Base-by-base conservation (phyloP, 768 basidiomycete species). In the Mycena haematopus region DNA sequence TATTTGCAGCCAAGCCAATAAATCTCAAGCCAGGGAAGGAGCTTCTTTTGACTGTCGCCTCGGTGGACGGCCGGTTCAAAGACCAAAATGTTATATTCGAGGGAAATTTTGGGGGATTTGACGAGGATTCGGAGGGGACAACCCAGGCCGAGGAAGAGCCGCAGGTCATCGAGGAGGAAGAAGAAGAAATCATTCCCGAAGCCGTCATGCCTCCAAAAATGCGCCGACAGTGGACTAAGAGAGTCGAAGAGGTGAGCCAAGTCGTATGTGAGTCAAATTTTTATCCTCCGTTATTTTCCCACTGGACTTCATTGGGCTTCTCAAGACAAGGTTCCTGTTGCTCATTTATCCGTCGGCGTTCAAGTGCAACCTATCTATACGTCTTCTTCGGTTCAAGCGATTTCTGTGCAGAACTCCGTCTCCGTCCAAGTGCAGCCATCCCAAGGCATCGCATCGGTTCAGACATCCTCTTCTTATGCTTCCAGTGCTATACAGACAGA, bases 21-120 rank as follows among this genome's bases (percentile, higher is more conserved):
- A 86, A 86, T 70, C 82, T 89, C 68, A 88, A 83, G 70, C 85
- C 88, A 14, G 89, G 89, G 60, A 88, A 88, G 74, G 86, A 88
- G 75, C 84, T 91, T 54, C 78, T 89, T 50, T 79, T 91, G 56
- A 80, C 87, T 7, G 77, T 90, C 35, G 80, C 79, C 42, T 78
- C 80, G 27, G 80, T 77, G 29, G 81, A 87, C 65, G 84, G 83
- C 42, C 70, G 75, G 14, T 83, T 84, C 74, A 81, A 83, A 60
- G 86, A 88, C 60, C 80, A 79, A 61, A 76, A 86, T 1, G 79
- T 90, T 67, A 71, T 88, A 42, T 79, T 90, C 65, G 85, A 87
- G 67, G 88, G 82, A 17, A 81, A 84, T 74, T 64, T 82, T 6
- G 52, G 68, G 38, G 74, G 71, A 38, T 68, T 73, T 55, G 79